A percentile compares a stretch with the other conserved stretches of the same genome.
phyloP scores from a whole-genome alignment of 768 basidiomycete species.

The Lactarius sanguifluus region DNA sequence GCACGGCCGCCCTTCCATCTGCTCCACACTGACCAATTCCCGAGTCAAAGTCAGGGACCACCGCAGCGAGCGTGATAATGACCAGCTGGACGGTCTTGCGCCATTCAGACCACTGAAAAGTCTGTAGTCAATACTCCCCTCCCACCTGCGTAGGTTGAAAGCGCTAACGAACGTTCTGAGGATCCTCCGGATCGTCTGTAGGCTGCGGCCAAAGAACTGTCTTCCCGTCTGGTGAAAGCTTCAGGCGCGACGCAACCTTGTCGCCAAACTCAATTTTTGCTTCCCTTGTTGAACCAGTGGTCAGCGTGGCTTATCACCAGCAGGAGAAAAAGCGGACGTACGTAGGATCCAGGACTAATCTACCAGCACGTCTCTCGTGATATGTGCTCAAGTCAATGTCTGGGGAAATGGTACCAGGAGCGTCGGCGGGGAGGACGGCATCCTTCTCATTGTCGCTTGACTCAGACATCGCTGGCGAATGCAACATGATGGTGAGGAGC shows the following conservation, averaged over 20 bases:
- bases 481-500: background rate
- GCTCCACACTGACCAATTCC: constrained; percentile 49
- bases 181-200: constrained; percentile 58
- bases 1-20: background rate
- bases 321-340: constrained; percentile 35
- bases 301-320: background rate
- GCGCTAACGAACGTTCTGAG: constrained; percentile 51
- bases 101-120: constrained; percentile 49
- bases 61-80: constrained; percentile 61
- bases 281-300: constrained; percentile 43
- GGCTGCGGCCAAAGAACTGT: constrained; percentile 73
- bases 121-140: constrained; percentile 13
- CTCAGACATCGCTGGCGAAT: background rate
- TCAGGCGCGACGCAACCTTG: constrained; percentile 51
- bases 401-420: background rate
- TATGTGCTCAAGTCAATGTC: constrained; percentile 42
- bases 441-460: constrained; percentile 13
- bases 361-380: constrained; percentile 56
- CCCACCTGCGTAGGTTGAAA: background rate
- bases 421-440: background rate
- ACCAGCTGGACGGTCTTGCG: constrained; percentile 57
- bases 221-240: constrained; percentile 55
- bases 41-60: constrained; percentile 68
- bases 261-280: constrained; percentile 63
- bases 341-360: constrained; percentile 63